Conservation (phyloP, 768 basidiomycete genomes). For the Gymnopilus dilepis region DNA sequence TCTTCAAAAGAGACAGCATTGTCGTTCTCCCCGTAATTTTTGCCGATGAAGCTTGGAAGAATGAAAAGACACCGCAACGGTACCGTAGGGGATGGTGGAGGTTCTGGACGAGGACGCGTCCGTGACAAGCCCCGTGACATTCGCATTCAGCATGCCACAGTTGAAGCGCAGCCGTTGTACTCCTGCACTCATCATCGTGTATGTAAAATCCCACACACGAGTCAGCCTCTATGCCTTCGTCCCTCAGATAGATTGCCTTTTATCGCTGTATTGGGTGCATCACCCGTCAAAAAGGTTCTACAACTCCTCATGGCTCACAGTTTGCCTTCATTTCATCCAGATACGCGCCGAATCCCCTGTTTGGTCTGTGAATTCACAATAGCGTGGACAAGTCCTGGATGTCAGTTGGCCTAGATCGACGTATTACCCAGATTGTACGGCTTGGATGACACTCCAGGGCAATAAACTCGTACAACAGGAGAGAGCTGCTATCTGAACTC, state of each 20-base stretch:
- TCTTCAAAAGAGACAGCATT: neutral
- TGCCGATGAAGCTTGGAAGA: too few relatives aligned
- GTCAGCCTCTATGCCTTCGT: neutral
- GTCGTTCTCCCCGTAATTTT: neutral
- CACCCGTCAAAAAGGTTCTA: neutral
- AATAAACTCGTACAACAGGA: slow-evolving; percentile 6
- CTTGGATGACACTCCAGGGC: slow-evolving; percentile 5
- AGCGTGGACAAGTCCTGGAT: neutral
- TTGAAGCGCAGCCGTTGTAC: too few relatives aligned
- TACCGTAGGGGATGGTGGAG: too few relatives aligned
- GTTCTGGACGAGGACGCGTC: too few relatives aligned
- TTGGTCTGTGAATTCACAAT: slow-evolving; percentile 4
- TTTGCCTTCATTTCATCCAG: slow-evolving; percentile 6
- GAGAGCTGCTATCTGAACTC: neutral
- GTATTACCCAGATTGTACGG: slow-evolving; percentile 3
- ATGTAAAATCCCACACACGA: neutral
- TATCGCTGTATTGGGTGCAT: neutral
- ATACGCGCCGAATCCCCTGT: slow-evolving; percentile 15
- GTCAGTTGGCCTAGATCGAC: slow-evolving; percentile 8
- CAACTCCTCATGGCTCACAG: neutral
- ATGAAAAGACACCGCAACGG: too few relatives aligned
- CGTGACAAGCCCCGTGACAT: too few relatives aligned
- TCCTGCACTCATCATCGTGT: neutral
- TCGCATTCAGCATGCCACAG: too few relatives aligned
- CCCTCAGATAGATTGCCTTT: neutral